Evolutionary conservation across 2,329 filamentous ascomycete species (phyloP).

Genomic region (Karstenula rhodostoma): DNA sequence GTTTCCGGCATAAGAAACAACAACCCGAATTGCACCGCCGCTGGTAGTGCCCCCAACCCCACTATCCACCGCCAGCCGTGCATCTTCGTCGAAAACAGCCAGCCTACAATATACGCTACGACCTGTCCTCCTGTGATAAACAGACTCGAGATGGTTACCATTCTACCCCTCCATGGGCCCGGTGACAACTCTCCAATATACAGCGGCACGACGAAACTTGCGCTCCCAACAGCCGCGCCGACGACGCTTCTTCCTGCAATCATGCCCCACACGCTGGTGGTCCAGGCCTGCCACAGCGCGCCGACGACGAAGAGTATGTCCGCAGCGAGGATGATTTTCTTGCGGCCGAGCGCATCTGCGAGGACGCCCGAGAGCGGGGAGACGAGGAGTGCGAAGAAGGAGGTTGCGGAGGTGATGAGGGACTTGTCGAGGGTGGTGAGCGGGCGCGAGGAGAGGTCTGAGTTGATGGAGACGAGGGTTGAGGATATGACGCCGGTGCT

Average conservation of each 20-base stretch:
- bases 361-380: conserved; percentile 63
- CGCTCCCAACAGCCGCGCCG: conserved; percentile 76
- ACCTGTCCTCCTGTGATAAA: conserved; percentile 91
- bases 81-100: conserved; percentile 67
- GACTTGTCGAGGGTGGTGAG: conserved; percentile 65
- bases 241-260: conserved; percentile 73
- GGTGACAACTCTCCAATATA: conserved; percentile 83
- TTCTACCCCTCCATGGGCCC: conserved; percentile 74
- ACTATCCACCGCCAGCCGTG: conserved; percentile 91
- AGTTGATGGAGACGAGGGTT: conserved; percentile 64
- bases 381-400: conserved; percentile 64
- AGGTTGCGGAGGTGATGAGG: conserved; percentile 66
- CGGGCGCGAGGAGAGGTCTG: conserved; percentile 60
- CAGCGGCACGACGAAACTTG: conserved; percentile 83
- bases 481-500: conserved; percentile 69
- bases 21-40: conserved; percentile 72
- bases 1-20: conserved; percentile 84
- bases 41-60: conserved; percentile 81
- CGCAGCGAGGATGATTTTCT: conserved; percentile 77
- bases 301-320: conserved; percentile 71
- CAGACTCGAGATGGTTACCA: conserved; percentile 83
- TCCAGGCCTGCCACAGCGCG: conserved; percentile 69
- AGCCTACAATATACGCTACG: conserved; percentile 85
- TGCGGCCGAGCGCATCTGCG: conserved; percentile 81
- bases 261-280: conserved; percentile 68